Evolutionary conservation across 495 filamentous ascomycete species (phyloP).

Genomic region (Hypomontagnella submonticulosa): DNA sequence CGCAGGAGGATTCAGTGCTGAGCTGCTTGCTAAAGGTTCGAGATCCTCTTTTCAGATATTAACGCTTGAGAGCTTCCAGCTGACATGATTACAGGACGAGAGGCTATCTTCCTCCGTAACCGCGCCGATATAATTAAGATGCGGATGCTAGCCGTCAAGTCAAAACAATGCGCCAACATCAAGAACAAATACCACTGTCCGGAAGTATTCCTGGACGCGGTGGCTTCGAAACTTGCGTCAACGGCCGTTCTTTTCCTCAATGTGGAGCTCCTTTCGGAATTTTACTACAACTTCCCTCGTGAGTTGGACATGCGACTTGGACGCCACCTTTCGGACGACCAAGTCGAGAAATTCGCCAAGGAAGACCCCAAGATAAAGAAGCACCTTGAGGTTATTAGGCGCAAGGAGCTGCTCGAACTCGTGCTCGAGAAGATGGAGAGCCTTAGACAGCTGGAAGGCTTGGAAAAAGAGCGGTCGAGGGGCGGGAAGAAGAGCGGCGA

Average conservation of each 20-base stretch:
- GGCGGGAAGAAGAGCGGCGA: conserved; percentile 35
- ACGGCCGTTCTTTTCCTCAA: conserved; percentile 98
- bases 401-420: conserved; percentile 93
- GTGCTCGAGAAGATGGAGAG: conserved; percentile 95
- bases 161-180: conserved; percentile 80
- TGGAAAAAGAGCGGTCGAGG: conserved; percentile 43
- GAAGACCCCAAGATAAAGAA: conserved; percentile 89
- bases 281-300: conserved; percentile 95
- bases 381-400: conserved; percentile 88
- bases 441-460: conserved; percentile 77
- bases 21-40: conserved; percentile 81
- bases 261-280: conserved; percentile 95
- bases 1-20: conserved; percentile 90
- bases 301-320: conserved; percentile 91
- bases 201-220: conserved; percentile 96
- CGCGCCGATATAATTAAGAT: conserved; percentile 89
- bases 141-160: conserved; percentile 86
- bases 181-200: conserved; percentile 97
- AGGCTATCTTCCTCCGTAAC: conserved; percentile 92
- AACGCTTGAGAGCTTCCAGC: conserved; percentile 20
- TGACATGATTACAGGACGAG: conserved; percentile 69
- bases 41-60: background rate
- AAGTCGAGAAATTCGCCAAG: conserved; percentile 89
- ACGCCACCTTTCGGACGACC: conserved; percentile 76
- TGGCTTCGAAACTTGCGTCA: conserved; percentile 91